Evolutionary conservation across 371 early-diverging fungal genomes (phyloP).

Genomic region (Mortierella sp.): DNA sequence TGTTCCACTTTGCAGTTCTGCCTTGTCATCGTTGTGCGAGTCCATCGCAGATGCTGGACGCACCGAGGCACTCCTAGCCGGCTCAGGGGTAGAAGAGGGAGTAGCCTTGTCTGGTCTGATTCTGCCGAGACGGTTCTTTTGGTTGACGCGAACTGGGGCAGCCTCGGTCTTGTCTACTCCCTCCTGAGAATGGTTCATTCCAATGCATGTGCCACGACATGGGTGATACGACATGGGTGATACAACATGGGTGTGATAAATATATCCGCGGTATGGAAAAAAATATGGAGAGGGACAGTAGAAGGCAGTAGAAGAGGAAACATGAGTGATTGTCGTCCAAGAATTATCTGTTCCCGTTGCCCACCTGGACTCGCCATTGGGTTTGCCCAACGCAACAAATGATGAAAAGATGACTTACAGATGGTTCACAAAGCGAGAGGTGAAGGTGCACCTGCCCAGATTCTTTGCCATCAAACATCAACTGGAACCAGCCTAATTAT

Average conservation of each 20-base stretch:
- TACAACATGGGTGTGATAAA: too few species aligned
- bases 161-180: slow-evolving; percentile 23
- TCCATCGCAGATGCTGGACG: background rate
- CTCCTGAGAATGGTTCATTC: slow-evolving; percentile 1
- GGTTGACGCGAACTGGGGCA: slow-evolving; percentile 16
- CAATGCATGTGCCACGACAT: background rate
- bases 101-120: slow-evolving; percentile 16
- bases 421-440: slow-evolving; percentile 30
- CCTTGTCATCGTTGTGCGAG: background rate
- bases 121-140: slow-evolving; percentile 12
- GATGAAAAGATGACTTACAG: slow-evolving; percentile 20
- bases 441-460: slow-evolving; percentile 36
- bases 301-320: too few species aligned
- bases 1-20: background rate
- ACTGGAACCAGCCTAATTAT: slow-evolving; percentile 32
- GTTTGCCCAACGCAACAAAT: too few species aligned
- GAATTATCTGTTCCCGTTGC: too few species aligned
- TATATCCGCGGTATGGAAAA: too few species aligned
- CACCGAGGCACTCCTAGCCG: background rate
- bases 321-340: too few species aligned
- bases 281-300: too few species aligned
- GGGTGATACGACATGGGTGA: too few species aligned
- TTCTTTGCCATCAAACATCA: slow-evolving; percentile 32
- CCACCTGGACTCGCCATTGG: too few species aligned
- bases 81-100: background rate